Evolutionary conservation across 2,329 filamentous ascomycete species (phyloP).

Genomic region (Penicillium janthinellum): DNA sequence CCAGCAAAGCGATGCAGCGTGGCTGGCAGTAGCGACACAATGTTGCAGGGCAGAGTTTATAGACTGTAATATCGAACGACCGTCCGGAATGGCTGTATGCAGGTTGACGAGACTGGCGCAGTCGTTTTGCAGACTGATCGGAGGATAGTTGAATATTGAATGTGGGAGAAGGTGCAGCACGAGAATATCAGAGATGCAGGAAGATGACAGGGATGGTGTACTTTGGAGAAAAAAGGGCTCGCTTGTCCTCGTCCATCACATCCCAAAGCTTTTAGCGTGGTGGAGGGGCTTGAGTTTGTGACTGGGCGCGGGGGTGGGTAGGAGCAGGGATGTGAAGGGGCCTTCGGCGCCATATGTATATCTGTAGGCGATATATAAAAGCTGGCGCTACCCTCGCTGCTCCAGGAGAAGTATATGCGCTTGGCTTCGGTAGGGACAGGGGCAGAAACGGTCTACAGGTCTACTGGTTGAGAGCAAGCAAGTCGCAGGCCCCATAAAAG

Average conservation of each 20-base stretch:
- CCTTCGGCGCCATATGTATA: slow-evolving; percentile 13
- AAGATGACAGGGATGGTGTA: slow-evolving; percentile 12
- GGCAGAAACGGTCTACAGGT: not conserved
- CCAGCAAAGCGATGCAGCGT: slow-evolving; percentile 13
- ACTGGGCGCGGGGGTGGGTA: slow-evolving; percentile 22
- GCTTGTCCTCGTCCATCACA: slow-evolving; percentile 29
- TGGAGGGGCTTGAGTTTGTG: slow-evolving; percentile 27
- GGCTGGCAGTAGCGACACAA: slow-evolving; percentile 10
- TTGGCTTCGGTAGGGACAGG: slow-evolving; percentile 26
- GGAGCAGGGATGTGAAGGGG: slow-evolving; percentile 11
- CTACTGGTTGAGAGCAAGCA: not conserved
- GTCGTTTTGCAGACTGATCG: slow-evolving; percentile 2
- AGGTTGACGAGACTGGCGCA: slow-evolving; percentile 2
- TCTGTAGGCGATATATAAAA: slow-evolving; percentile 23
- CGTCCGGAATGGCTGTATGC: not conserved
- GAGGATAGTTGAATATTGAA: slow-evolving; percentile 2
- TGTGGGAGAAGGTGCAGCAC: slow-evolving; percentile 6
- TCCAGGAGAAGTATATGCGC: slow-evolving; percentile 3
- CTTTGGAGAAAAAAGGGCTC: slow-evolving; percentile 11
- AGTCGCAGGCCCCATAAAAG: slow-evolving; percentile 11
- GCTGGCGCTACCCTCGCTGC: slow-evolving; percentile 13
- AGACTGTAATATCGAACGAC: slow-evolving; percentile 14
- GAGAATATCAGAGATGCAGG: slow-evolving; percentile 14
- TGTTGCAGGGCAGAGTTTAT: slow-evolving; percentile 12
- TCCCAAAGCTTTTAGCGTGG: slow-evolving; percentile 23